Percentiles rank a stretch among this genome's conserved stretches.
phyloP scores from a whole-genome alignment of 768 basidiomycete genomes.

The Russula sp. region DNA sequence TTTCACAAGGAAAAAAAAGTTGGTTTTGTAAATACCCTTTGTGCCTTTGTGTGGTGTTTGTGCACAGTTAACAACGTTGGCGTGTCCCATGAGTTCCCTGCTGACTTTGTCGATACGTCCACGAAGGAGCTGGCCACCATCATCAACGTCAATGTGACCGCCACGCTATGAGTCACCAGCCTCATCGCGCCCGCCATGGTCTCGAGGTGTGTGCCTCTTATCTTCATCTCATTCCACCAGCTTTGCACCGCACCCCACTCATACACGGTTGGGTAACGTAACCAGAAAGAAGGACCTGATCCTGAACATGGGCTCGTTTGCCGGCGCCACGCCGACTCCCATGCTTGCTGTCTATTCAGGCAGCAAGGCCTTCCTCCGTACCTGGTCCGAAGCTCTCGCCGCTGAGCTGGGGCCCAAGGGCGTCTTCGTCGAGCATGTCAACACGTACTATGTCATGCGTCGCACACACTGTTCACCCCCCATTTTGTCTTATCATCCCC shows the following conservation, averaged over 20 bases:
- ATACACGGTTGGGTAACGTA: too few relatives aligned
- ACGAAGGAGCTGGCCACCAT: conserved; percentile 77
- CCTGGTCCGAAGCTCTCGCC: conserved; percentile 79
- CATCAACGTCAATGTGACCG: conserved; percentile 76
- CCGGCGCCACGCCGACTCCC: too few relatives aligned
- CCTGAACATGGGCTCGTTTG: too few relatives aligned
- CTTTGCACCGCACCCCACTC: background rate
- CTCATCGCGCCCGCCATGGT: conserved; percentile 81
- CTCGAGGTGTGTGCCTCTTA: conserved; percentile 41
- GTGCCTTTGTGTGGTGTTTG: too few relatives aligned
- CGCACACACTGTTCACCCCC: too few relatives aligned
- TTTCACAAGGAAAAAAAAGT: background rate
- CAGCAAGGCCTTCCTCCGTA: too few relatives aligned
- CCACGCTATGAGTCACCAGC: conserved; percentile 73
- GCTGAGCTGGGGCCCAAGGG: conserved; percentile 73
- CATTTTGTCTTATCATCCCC: too few relatives aligned
- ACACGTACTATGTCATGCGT: conserved; percentile 92
- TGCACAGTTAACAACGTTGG: conserved; percentile 97
- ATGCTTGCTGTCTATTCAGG: too few relatives aligned
- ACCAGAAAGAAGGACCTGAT: conserved; percentile 74
- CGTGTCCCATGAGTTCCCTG: conserved; percentile 80
- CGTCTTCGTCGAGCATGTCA: conserved; percentile 74
- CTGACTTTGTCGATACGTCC: conserved; percentile 70
- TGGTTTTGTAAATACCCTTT: too few relatives aligned
- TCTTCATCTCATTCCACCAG: background rate